Base-by-base conservation (phyloP, 2,329 filamentous ascomycete species). In the Hypoxylon sp. region DNA sequence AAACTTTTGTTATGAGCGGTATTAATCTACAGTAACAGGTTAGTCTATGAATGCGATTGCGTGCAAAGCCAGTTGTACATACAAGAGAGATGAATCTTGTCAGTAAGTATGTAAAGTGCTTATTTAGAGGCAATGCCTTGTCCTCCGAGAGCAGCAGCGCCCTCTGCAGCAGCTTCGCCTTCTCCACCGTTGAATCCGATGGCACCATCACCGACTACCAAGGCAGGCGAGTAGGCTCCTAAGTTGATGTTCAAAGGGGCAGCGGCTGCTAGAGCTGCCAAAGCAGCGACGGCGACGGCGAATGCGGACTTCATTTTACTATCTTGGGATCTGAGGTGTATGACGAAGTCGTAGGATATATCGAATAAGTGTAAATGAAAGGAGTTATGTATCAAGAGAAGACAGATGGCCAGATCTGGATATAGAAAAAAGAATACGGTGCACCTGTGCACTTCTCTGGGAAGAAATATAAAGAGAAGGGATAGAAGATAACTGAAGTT, bases 191-290 rank as follows among this genome's bases (percentile, higher is more conserved):
- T 79, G 68, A 84, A 84, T 67, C 81, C 82, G 67, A 84, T 83
- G 73, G 83, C 82, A 78, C 82, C 82, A 78, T 80, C 79, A 79
- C 77, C 77, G 69, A 77, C 76, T 66, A 79, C 77, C 72, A 79
- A 69, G 42, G 77, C 77, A 62, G 77, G 77, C 29, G 77, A 79
- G 60, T 79, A 79, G 35, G 77, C 77, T 58, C 77, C 77, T 15
- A 79, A 70, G 72, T 79, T 79, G 68, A 79, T 79, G 69, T 79
- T 79, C 47, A 79, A 68, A 3, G 77, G 77, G 19, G 77, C 69
- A 39, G 78, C 76, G 32, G 72, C 71, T 35, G 77, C 70, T 19
- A 75, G 66, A 29, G 76, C 72, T 21, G 75, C 67, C 10, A 81
- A 64, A 24, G 72, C 53, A 47, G 76, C 75, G 47, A 79, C 58